phyloP scores from a whole-genome alignment of 352 stramenopile species.

The Phytophthora constricta region DNA sequence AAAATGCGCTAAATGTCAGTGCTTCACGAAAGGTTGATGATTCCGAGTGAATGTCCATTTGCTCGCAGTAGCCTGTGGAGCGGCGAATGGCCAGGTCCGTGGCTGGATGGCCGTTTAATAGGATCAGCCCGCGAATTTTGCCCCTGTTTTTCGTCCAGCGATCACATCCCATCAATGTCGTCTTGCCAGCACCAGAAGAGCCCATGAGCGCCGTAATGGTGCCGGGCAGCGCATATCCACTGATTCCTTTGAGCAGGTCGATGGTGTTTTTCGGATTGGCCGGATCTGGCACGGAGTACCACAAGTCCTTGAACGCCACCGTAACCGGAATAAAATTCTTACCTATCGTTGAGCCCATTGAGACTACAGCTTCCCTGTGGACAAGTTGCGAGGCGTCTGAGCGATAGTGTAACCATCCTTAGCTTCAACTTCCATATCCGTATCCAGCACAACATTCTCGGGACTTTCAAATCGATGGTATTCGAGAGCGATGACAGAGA shows the following conservation, averaged over 20 bases:
- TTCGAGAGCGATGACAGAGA: background rate
- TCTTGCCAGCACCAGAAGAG: conserved; percentile 86
- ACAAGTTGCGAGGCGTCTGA: background rate
- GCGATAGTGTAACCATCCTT: background rate
- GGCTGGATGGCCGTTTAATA: conserved; percentile 83
- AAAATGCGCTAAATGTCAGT: conserved; percentile 1
- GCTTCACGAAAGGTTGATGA: conserved; percentile 81
- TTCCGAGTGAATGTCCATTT: conserved; percentile 83
- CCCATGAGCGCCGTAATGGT: conserved; percentile 72
- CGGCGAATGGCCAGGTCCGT: conserved; percentile 38
- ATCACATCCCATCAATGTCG: conserved; percentile 95
- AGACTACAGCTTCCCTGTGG: background rate
- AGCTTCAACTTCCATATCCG: background rate
- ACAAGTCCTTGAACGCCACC: conserved; percentile 1
- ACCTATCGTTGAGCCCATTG: background rate
- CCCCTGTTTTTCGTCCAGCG: conserved; percentile 91
- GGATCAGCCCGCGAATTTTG: conserved; percentile 80
- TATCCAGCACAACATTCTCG: conserved; percentile 1
- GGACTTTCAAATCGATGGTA: background rate
- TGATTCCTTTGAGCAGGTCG: conserved; percentile 60
- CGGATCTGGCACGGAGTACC: background rate
- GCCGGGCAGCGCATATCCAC: conserved; percentile 47
- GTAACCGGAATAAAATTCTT: background rate
- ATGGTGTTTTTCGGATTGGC: conserved; percentile 6
- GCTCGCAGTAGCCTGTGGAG: conserved; percentile 48